Evolutionary conservation across 768 basidiomycete genomes (phyloP).

Genomic region (Lentinula raphanica): DNA sequence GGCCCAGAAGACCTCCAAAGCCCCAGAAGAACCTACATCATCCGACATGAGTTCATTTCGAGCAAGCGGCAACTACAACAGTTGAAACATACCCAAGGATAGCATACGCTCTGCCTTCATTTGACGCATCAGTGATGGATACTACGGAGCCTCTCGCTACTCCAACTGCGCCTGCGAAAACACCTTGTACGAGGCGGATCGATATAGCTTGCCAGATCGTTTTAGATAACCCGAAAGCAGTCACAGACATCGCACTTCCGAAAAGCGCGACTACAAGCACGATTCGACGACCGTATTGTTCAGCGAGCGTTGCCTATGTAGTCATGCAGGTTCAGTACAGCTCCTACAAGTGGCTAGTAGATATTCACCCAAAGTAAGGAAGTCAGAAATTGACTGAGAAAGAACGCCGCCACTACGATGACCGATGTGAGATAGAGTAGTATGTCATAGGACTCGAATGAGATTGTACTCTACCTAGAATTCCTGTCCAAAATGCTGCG

Average conservation of each 20-base stretch:
- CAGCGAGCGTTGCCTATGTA: constrained; percentile 78
- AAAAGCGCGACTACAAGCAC: constrained; percentile 83
- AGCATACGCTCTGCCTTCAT: constrained; percentile 93
- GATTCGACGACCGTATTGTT: constrained; percentile 79
- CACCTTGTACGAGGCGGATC: constrained; percentile 81
- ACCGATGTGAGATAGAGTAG: constrained; percentile 4
- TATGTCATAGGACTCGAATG: neutral
- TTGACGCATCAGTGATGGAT: constrained; percentile 83
- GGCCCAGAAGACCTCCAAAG: constrained; percentile 88
- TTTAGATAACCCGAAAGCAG: constrained; percentile 72
- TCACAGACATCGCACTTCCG: constrained; percentile 76
- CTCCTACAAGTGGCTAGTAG: too few species aligned
- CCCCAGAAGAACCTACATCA: constrained; percentile 86
- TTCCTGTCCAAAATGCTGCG: constrained; percentile 85
- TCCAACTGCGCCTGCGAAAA: constrained; percentile 96
- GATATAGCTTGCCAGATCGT: constrained; percentile 74
- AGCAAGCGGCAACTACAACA: neutral
- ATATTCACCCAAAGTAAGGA: constrained; percentile 79
- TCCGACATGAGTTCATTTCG: too few species aligned
- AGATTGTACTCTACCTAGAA: constrained; percentile 70
- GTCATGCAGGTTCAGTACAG: too few species aligned
- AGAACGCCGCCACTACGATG: constrained; percentile 72
- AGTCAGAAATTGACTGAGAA: constrained; percentile 93
- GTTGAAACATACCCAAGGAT: constrained; percentile 62
- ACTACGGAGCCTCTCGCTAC: constrained; percentile 90